Conservation (phyloP, 805 yeast genomes). For the Vanderwaltozyma tropicalis region DNA sequence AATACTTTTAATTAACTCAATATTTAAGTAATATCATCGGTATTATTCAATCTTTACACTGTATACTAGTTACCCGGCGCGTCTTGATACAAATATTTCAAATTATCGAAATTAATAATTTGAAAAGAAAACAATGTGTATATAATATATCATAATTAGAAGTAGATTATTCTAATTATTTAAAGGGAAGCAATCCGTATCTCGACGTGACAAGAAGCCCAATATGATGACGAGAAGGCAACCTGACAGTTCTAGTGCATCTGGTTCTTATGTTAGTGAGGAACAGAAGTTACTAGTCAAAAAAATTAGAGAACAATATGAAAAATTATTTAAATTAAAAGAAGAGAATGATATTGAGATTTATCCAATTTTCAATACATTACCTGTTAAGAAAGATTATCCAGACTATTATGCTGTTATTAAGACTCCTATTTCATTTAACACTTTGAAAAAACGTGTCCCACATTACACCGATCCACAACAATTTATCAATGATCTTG, state of each 20-base stretch:
- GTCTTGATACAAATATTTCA: neutral
- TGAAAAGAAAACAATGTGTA: neutral
- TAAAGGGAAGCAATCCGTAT: too few relatives aligned
- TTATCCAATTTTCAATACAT: constrained; percentile 23
- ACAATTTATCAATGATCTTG: constrained; percentile 65
- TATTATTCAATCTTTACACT: neutral
- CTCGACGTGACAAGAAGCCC: neutral
- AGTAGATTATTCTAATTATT: too few relatives aligned
- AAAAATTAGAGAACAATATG: constrained; percentile 11
- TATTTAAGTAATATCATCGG: too few relatives aligned
- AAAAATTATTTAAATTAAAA: constrained; percentile 16
- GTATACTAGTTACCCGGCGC: neutral
- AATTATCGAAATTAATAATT: neutral
- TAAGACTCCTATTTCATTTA: constrained; percentile 70
- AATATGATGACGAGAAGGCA: constrained; percentile 1
- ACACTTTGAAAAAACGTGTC: constrained; percentile 53
- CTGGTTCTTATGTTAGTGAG: constrained; percentile 4
- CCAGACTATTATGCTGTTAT: constrained; percentile 76
- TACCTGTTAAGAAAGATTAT: constrained; percentile 59
- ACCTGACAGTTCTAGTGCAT: too few relatives aligned
- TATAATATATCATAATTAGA: too few relatives aligned
- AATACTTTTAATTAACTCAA: too few relatives aligned
- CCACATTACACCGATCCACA: constrained; percentile 51
- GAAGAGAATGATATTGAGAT: constrained; percentile 23
- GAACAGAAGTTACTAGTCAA: constrained; percentile 1